A percentile compares a stretch with the other conserved stretches of the same genome.
phyloP scores from a whole-genome alignment of 306 rosid species.

The Carpinus fangiana region DNA sequence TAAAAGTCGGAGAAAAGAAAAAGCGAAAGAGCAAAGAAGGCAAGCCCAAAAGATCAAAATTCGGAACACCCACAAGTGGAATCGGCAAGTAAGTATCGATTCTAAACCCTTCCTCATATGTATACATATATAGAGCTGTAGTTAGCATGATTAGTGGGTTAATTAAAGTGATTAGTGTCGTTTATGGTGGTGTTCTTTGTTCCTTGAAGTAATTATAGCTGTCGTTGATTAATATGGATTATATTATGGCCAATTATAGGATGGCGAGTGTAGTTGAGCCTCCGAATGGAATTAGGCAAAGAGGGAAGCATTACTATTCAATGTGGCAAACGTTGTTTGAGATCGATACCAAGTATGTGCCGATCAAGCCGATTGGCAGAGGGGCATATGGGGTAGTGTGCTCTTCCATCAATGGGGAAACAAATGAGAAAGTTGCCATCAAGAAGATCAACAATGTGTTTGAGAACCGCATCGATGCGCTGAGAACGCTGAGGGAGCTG shows the following conservation, averaged over 20 bases:
- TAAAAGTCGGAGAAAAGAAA: conserved; percentile 23
- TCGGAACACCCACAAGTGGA: conserved; percentile 35
- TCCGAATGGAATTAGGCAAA: conserved; percentile 51
- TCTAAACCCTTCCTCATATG: conserved; percentile 34
- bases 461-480: conserved; percentile 59
- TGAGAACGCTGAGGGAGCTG: conserved; percentile 82
- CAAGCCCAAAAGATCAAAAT: conserved; percentile 42
- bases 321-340: conserved; percentile 81
- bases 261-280: conserved; percentile 81
- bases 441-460: conserved; percentile 81
- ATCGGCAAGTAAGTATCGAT: conserved; percentile 63
- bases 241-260: conserved; percentile 34
- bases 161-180: neutral
- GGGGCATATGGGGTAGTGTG: conserved; percentile 89
- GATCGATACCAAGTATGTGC: conserved; percentile 76
- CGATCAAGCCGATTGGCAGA: conserved; percentile 79
- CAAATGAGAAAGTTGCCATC: conserved; percentile 82
- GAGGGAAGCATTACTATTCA: conserved; percentile 67
- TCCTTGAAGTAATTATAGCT: neutral
- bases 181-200: neutral
- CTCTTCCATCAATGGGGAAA: conserved; percentile 72
- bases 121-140: conserved; percentile 11
- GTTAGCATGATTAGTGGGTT: conserved; percentile 13
- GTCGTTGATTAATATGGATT: conserved; percentile 21
- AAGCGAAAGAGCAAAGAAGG: conserved; percentile 25